These are phyloP conservation scores for Colletotrichum sp. DNA, from an alignment of 2,329 filamentous ascomycete species.

Conservation along the genomic window DNA sequence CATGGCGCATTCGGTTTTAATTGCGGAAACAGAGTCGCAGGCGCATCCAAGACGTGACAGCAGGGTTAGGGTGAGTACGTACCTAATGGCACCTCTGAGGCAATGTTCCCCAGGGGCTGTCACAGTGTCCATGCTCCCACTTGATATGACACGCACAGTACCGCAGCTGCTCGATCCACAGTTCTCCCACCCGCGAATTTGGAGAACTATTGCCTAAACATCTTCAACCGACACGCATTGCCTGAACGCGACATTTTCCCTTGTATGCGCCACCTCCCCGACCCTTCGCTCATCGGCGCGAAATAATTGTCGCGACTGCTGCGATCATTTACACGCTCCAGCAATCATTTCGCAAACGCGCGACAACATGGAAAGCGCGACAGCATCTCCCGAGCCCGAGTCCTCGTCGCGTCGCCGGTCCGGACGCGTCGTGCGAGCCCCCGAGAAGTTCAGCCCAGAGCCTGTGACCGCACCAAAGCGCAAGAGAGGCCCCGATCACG, in stretches of 20 bases:
- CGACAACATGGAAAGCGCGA: constrained; percentile 56
- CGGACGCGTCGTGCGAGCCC: constrained; percentile 68
- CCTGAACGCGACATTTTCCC: constrained; percentile 13
- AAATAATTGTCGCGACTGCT: constrained; percentile 13
- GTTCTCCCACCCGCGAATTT: constrained; percentile 12
- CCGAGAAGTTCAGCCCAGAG: constrained; percentile 65
- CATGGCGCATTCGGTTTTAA: background rate
- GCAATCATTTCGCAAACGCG: background rate
- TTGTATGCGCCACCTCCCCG: constrained; percentile 12
- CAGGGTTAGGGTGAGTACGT: background rate
- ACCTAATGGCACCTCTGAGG: background rate
- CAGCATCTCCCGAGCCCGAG: constrained; percentile 55
- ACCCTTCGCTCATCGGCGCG: constrained; percentile 18
- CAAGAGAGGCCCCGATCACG: constrained; percentile 56
- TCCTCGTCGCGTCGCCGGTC: constrained; percentile 67
- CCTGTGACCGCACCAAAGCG: constrained; percentile 57
- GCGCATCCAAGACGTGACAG: background rate
- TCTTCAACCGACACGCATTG: constrained; percentile 1
- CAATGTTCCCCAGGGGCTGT: background rate
- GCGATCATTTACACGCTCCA: background rate
- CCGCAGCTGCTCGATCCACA: background rate
- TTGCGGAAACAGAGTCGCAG: background rate
- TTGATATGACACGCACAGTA: background rate
- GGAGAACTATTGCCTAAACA: constrained; percentile 14
- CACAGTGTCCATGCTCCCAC: background rate